Evolutionary conservation across 306 rosid genomes (phyloP).

Genomic region (Inga laurina): DNA sequence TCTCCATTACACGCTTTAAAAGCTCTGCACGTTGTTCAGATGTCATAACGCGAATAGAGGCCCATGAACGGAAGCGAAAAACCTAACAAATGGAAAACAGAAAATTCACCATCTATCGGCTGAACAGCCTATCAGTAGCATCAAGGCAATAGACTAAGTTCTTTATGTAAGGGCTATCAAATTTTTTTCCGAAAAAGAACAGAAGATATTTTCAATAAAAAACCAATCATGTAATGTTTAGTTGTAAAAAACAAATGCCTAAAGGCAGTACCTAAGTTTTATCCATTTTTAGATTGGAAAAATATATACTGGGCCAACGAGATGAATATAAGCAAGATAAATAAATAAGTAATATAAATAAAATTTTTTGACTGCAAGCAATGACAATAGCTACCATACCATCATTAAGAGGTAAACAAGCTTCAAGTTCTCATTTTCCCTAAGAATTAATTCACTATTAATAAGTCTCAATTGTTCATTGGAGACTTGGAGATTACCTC

Average conservation of each 20-base stretch:
- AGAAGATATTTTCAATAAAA: not conserved
- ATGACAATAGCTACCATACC: not conserved
- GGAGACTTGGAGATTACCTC: conserved; percentile 59
- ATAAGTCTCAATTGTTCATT: conserved; percentile 19
- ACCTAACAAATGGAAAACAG: conserved; percentile 52
- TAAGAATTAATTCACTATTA: not conserved
- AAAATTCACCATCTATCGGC: not conserved
- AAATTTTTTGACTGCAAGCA: not conserved
- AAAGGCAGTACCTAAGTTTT: not conserved
- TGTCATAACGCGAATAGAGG: conserved; percentile 80
- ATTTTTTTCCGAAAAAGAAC: no score
- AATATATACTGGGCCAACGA: not conserved
- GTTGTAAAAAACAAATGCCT: not conserved
- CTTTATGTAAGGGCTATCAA: not conserved
- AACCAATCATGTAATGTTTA: not conserved
- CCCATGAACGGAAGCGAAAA: conserved; percentile 78
- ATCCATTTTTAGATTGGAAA: not conserved
- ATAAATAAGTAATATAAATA: not conserved
- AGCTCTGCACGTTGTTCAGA: conserved; percentile 83
- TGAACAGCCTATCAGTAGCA: not conserved
- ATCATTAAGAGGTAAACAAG: not conserved
- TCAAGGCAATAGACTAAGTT: not conserved
- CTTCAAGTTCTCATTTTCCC: not conserved
- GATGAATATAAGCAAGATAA: not conserved
- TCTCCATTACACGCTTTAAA: conserved; percentile 55